Evolutionary conservation across 306 rosid genomes (phyloP), one percentile per base, ranked within the genome.

Genomic region (Dryas drummondii): DNA sequence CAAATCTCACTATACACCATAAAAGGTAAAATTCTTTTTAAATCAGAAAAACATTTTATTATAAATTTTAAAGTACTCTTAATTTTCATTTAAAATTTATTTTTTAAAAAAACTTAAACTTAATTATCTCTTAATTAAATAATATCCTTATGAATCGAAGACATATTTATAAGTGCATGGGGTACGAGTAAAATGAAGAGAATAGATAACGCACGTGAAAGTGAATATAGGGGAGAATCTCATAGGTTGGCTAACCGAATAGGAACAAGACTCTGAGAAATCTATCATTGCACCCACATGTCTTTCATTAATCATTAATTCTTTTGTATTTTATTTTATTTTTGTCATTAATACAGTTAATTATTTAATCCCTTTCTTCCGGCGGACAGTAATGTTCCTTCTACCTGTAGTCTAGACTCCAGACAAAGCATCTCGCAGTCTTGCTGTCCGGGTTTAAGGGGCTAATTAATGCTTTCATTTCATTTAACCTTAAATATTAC

Each of bases 271-370:
- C 40, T 37, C 59, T 27, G 56, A 48, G 15, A 41, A 58, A 52
- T 41, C 50, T 51, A 80, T 80, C 66, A 75, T 80, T 75, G 62
- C 68, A 51, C 62, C 66, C 80, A 75, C 77, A 54, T 75, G 80
- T 74, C 66, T 40, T 40, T 72, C 67, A n/a, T 17, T 58, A 17
- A 55, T 45, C 76, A 53, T 41, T 70, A 47, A 22, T 5, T 22
- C 40, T 9, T 7, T 66, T 50, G 15, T 9, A 5, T 49, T 27
- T 10, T 4, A 63, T 4, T 72, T 56, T 69, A 7, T 80, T 52
- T 12, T 54, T 41, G n/a, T 26, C 72, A 32, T 66, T 40, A 16
- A 53, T 22, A 32, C 1, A 32, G 37, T 32, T 7, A 22, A 7
- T 69, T 53, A 16, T 75, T 79, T 66, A n/a, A 42, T 54, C 65